Evolutionary conservation across 2,329 filamentous ascomycete species (phyloP), one percentile per base, ranked within the genome.

Genomic region (Stagonosporopsis chrysanthemi): DNA sequence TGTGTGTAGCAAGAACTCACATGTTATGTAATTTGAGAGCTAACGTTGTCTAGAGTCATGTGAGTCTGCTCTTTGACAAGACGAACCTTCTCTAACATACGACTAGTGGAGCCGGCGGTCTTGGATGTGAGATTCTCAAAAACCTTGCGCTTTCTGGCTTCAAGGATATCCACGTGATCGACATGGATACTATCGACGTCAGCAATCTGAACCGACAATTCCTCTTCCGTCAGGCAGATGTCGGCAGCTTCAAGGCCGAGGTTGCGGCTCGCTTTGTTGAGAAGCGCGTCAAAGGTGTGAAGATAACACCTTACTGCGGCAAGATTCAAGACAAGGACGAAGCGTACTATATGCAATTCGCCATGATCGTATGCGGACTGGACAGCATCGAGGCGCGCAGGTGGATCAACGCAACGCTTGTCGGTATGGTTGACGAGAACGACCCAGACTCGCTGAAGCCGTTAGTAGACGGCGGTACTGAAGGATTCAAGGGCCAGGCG

Each of bases 151-250:
- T 99, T 49, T 97, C 94, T 2, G 92, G 93, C 26, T 99, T 99
- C 81, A 96, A 90, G 77, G 87, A 97, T 71, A 97, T 99, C 66
- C 92, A 99, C 80, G 95, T 99, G 57, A 98, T 99, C 69, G 95
- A 99, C 79, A 99, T 99, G 95, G 91, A 99, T 77, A 99, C 94
- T 1, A 99, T 99, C 76, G 95, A 99, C 73, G 94, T 99, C 59
- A 97, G 93, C 47, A 99, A 99, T 75, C 84, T 99, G 22, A 99
- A 99, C 78, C 90, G 95, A 39, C 95, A 99, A 71, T 99, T 99
- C 73, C 86, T 99, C 57, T 99, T 99, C 78, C 91, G 95, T 22
- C 86, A 93, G 68, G 83, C 87, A 58, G 95, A 99, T 75, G 94
- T 99, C 26, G 95, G 96, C 35, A 94, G 92, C 71, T 91, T 85